These are phyloP conservation scores for Annulohypoxylon maeteangense DNA, from an alignment of 495 filamentous ascomycete genomes.

Conservation along the genomic window DNA sequence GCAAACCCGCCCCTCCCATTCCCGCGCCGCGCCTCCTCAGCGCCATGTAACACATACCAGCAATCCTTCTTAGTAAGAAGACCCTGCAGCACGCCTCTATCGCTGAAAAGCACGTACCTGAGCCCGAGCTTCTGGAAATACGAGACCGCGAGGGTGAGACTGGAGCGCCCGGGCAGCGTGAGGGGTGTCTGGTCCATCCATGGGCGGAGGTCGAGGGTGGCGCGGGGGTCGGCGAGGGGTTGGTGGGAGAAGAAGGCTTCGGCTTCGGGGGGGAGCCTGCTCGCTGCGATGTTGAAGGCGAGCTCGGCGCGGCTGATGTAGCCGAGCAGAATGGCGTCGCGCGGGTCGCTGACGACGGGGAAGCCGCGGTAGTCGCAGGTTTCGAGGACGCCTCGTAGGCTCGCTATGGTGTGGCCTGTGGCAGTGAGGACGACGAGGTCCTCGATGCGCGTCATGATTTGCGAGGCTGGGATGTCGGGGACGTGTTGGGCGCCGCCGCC, in stretches of 20 bases:
- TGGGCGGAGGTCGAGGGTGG: conserved; percentile 85
- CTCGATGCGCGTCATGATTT: conserved; percentile 92
- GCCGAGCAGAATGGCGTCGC: conserved; percentile 80
- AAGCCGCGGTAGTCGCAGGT: conserved; percentile 88
- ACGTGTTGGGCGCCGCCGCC: conserved; percentile 61
- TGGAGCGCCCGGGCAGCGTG: conserved; percentile 78
- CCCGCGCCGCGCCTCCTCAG: conserved; percentile 66
- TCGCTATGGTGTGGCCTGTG: conserved; percentile 84
- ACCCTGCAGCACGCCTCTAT: conserved; percentile 83
- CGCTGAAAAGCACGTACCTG: conserved; percentile 87
- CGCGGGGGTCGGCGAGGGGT: conserved; percentile 78
- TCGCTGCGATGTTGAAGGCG: conserved; percentile 75
- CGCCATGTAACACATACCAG: conserved; percentile 90
- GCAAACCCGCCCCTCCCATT: conserved; percentile 22
- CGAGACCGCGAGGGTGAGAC: conserved; percentile 80
- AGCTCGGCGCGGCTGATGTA: conserved; percentile 96
- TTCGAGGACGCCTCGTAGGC: conserved; percentile 72
- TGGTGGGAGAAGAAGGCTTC: conserved; percentile 87
- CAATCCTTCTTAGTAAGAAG: conserved; percentile 97
- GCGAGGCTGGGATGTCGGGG: conserved; percentile 83
- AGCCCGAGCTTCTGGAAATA: conserved; percentile 96
- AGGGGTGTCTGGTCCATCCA: conserved; percentile 99
- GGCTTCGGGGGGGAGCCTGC: conserved; percentile 71
- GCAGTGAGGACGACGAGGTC: conserved; percentile 90
- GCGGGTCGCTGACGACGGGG: conserved; percentile 82